Base-by-base conservation (phyloP, 768 basidiomycete genomes). In the Suillus alpinus region DNA sequence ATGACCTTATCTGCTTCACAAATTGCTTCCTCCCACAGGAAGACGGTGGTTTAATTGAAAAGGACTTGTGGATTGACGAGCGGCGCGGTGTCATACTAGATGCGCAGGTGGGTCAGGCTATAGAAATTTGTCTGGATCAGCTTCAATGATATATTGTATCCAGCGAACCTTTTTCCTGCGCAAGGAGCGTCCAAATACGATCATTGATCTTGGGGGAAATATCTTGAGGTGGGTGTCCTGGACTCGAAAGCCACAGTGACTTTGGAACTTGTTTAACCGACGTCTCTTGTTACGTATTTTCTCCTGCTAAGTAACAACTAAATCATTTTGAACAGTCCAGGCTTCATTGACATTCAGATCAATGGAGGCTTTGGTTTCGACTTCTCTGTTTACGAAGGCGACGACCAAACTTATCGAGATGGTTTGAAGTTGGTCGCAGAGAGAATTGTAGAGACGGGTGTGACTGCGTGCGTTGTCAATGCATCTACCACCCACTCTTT, bases 341-440 rank as follows among this genome's bases (percentile, higher is more conserved):
- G 94, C 14, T 83, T 89, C 67, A 81, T 95, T 55, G 94, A 95
- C 74, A 85, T 89, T 18, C 94, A 96, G 68, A 87, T 96, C 63
- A 95, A 96, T 64, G 94, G 94, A 39, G 94, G 87, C 5, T 94
- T 92, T 70, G 86, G 88, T 34, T 91, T 93, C 68, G 92, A 94
- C 72, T 94, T 94, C 68, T 93, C 92, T 13, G 83, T 93, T 18
- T 92, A 88, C 66, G 86, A 90, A 39, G 84, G 82, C 31, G 81
- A 88, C 68, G 88, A 91, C 57, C 79, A 85, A 40, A 77, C 75
- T 6, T 95, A 95, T 73, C 76, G 79, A 29, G 66, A 81, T 26
- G 91, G 92, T 20, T 76, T 95, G 72, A 81, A 83, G 68, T 76
- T 78, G 62, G 84, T 94, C 37, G 88, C 92, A 7, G 84, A 85